Conservation (phyloP, 2,329 filamentous ascomycete genomes). For the Fusarium setosum region DNA sequence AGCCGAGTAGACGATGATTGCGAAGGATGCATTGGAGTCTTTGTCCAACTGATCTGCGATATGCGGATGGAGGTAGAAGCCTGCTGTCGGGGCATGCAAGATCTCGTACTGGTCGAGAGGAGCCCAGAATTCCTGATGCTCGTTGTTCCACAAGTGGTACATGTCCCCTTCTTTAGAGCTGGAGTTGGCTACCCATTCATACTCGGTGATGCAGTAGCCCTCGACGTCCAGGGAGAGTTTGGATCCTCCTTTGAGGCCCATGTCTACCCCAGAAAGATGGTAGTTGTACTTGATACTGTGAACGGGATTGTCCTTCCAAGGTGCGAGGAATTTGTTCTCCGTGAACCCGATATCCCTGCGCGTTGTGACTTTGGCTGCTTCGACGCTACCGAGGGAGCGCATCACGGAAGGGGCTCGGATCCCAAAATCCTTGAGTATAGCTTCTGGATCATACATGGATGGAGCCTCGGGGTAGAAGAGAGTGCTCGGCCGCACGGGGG, state of each 20-base stretch:
- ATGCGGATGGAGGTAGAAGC: neutral
- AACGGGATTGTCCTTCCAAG: neutral
- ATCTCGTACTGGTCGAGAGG: neutral
- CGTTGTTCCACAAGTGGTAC: neutral
- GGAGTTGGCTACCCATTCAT: neutral
- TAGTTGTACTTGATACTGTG: neutral
- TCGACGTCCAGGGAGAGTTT: neutral
- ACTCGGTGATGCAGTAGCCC: neutral
- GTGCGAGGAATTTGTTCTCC: neutral
- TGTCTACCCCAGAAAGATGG: neutral
- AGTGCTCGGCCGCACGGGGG: neutral
- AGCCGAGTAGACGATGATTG: neutral
- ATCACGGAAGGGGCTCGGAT: neutral
- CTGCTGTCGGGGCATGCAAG: neutral
- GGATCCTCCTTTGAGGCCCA: neutral
- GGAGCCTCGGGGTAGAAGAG: neutral
- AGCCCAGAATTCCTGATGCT: neutral
- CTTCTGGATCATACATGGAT: neutral
- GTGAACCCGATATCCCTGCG: neutral
- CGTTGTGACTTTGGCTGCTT: neutral
- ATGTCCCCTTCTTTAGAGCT: neutral
- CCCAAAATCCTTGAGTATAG: neutral
- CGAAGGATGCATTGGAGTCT: neutral
- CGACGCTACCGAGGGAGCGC: neutral
- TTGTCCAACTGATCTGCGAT: neutral